Evolutionary conservation across 768 basidiomycete genomes (phyloP), one percentile per base, ranked within the genome.

Genomic region (Rhizopogon sp.): DNA sequence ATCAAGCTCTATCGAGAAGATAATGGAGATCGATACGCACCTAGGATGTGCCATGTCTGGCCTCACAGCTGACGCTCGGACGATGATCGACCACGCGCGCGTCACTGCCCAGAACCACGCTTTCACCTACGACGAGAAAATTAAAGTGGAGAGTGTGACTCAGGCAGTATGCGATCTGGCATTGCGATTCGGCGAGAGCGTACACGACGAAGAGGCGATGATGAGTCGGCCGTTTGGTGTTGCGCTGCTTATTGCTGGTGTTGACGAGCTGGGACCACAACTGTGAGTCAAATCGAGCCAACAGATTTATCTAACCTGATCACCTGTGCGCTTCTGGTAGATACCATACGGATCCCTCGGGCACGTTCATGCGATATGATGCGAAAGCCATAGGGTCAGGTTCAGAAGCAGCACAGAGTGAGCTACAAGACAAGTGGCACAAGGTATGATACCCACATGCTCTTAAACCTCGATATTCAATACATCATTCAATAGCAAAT

Each of bases 141-240:
- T 98, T 76, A 93, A 92, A 67, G 94, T 99, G 53, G 97, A 98
- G 78, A 97, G 94, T 66, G 93, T 85, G 53, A 97, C 97, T 2
- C 97, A 98, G 77, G 95, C 96, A 1, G 94, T 98, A 43, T 97
- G 96, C 71, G 97, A 98, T 78, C 77, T 99, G 54, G 97, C 97
- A 3, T 75, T 99, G 68, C 77, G 96, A 63, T 99, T 99, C 60
- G 97, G 97, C 59, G 97, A 98, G 84, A 96, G 94, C 74, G 94
- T 98, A 60, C 93, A 98, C 65, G 94, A 98, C 67, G 96, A 97
- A 72, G 96, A 97, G 68, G 96, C 95, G 4, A 88, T 96, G 87
- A 98, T 98, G 96, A 97, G 94, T 73, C 80, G 97, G 63, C 97
- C 97, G 51, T 99, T 99, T 74, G 97, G 97, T 63, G 97, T 99